Evolutionary conservation across 1,284 basidiomycete species (phyloP).

Genomic region (Melampsora americana): DNA sequence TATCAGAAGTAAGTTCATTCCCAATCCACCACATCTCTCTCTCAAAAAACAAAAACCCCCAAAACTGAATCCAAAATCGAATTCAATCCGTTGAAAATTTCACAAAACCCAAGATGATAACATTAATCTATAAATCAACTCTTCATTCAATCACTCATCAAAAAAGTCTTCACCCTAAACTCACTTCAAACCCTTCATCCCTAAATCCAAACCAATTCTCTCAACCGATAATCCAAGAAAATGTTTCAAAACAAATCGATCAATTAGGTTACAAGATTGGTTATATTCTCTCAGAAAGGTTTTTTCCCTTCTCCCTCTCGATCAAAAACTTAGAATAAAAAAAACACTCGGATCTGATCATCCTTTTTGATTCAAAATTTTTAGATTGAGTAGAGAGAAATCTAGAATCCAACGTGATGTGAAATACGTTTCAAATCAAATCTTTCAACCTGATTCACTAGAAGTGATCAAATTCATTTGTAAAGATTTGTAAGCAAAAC

Average conservation of each 20-base stretch:
- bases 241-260: conserved; percentile 26
- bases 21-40: too few relatives aligned
- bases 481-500: conserved; percentile 44
- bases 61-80: too few relatives aligned
- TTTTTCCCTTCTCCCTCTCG: not conserved
- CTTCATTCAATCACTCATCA: conserved; percentile 32
- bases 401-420: not conserved
- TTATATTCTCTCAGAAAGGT: conserved; percentile 42
- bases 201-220: not conserved
- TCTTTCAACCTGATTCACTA: conserved; percentile 21
- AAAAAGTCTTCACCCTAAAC: conserved; percentile 1
- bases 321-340: not conserved
- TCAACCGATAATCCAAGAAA: conserved; percentile 23
- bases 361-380: not conserved
- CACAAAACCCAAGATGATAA: conserved; percentile 20
- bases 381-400: conserved; percentile 35
- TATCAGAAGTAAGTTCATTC: conserved; percentile 27
- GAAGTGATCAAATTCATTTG: conserved; percentile 44
- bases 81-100: not conserved
- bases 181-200: conserved; percentile 6
- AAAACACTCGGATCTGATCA: too few relatives aligned
- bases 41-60: too few relatives aligned
- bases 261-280: conserved; percentile 41
- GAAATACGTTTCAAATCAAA: not conserved
- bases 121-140: conserved; percentile 24